Conservation (phyloP, 192 early-diverging fungal species). For the Pilobolus umbonatus region DNA sequence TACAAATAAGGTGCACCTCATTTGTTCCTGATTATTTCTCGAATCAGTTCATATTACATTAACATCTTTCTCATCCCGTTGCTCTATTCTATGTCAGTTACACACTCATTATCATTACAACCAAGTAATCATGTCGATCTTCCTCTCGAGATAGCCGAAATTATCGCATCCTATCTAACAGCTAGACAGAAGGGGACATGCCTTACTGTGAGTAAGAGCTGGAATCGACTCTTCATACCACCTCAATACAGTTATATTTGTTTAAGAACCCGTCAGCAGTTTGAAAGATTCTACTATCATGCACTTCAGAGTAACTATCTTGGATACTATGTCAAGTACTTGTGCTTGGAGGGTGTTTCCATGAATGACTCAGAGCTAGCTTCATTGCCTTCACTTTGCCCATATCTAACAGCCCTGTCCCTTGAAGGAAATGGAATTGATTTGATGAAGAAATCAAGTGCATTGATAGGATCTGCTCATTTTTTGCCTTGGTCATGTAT, state of each 20-base stretch:
- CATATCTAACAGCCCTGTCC: background rate
- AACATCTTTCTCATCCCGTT: too few relatives aligned
- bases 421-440: background rate
- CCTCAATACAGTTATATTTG: background rate
- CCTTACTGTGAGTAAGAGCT: constrained; percentile 3
- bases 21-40: too few relatives aligned
- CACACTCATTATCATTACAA: too few relatives aligned
- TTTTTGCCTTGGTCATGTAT: background rate
- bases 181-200: constrained; percentile 3
- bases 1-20: too few relatives aligned
- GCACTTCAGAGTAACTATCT: background rate
- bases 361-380: constrained; percentile 1
- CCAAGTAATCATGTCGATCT: too few relatives aligned
- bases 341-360: constrained; percentile 5
- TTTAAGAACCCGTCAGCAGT: background rate
- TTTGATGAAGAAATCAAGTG: background rate
- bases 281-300: background rate
- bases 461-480: background rate
- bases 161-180: constrained; percentile 1
- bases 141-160: background rate
- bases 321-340: background rate
- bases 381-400: background rate
- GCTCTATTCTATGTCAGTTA: too few relatives aligned
- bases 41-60: too few relatives aligned
- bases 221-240: background rate